A percentile compares a stretch with the other conserved stretches of the same genome.
Evolutionary conservation across 495 filamentous ascomycete genomes (phyloP).

Genomic region (Podospora pseudopauciseta): DNA sequence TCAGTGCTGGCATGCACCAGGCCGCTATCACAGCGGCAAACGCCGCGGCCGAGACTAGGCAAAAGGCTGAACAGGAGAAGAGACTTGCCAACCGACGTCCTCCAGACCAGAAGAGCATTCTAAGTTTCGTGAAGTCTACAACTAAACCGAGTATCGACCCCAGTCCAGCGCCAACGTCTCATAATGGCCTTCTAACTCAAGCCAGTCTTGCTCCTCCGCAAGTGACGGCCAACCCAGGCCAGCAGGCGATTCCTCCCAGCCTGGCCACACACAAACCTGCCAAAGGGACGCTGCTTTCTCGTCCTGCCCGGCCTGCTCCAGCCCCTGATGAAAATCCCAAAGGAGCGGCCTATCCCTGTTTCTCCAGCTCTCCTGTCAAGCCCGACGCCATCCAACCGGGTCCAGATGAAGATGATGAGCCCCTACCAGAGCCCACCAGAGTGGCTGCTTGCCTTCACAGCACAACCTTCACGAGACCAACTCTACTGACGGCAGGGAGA

Average conservation of each 20-base stretch:
- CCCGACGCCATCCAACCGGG: conserved; percentile 17
- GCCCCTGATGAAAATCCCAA: background rate
- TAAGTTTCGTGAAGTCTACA: conserved; percentile 31
- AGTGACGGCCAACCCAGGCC: conserved; percentile 8
- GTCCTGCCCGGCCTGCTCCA: background rate
- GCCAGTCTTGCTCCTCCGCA: background rate
- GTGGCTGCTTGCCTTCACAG: conserved; percentile 41
- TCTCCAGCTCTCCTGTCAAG: conserved; percentile 46
- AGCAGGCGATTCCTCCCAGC: conserved; percentile 32
- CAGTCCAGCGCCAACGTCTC: background rate
- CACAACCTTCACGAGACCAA: conserved; percentile 36
- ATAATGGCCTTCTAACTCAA: conserved; percentile 3
- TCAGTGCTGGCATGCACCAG: conserved; percentile 42
- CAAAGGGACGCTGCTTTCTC: background rate
- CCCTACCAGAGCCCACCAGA: conserved; percentile 31
- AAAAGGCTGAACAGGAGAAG: conserved; percentile 23
- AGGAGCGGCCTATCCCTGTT: conserved; percentile 42
- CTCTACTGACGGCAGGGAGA: conserved; percentile 25
- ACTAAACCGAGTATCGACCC: conserved; percentile 12
- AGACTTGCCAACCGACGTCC: conserved; percentile 33
- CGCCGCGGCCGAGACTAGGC: conserved; percentile 21
- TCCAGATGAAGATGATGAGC: conserved; percentile 24
- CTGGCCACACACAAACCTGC: conserved; percentile 37
- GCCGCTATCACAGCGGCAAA: conserved; percentile 33
- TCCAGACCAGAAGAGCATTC: conserved; percentile 41